Evolutionary conservation across 2,329 filamentous ascomycete species (phyloP).

Genomic region (Amauroascus niger): DNA sequence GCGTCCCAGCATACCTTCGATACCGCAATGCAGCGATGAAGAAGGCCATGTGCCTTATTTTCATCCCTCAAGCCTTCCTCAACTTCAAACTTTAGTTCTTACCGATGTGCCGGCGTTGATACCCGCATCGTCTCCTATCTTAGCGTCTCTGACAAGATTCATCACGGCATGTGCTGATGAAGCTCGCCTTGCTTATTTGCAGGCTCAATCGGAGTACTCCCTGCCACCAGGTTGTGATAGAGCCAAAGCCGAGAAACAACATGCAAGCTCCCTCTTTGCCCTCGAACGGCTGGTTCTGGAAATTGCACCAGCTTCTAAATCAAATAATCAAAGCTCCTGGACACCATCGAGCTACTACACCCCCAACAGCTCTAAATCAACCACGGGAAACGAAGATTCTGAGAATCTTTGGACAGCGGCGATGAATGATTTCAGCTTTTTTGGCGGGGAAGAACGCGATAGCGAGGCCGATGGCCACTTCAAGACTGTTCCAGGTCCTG

Average conservation of each 20-base stretch:
- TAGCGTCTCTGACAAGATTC: conserved; percentile 43
- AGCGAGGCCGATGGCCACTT: conserved; percentile 34
- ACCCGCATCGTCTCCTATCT: conserved; percentile 33
- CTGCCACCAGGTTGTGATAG: conserved; percentile 49
- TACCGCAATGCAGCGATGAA: conserved; percentile 24
- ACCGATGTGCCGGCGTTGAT: conserved; percentile 46
- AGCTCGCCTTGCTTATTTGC: conserved; percentile 42
- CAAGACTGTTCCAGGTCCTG: neutral
- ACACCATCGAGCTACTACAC: conserved; percentile 38
- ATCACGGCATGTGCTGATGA: conserved; percentile 50
- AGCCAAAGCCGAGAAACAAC: conserved; percentile 40
- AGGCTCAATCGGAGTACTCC: conserved; percentile 48
- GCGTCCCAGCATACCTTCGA: conserved; percentile 19
- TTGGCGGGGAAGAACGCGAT: conserved; percentile 48
- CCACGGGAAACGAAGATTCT: conserved; percentile 50
- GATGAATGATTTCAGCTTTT: conserved; percentile 52
- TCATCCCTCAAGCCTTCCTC: conserved; percentile 48
- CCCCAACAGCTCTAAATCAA: conserved; percentile 41
- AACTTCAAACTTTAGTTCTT: conserved; percentile 46
- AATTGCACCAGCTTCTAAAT: conserved; percentile 32
- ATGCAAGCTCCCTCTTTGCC: conserved; percentile 45
- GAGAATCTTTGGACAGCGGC: conserved; percentile 53
- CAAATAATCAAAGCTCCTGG: conserved; percentile 25
- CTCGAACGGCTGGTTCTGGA: conserved; percentile 49
- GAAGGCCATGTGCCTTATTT: conserved; percentile 30